phyloP scores from a whole-genome alignment of 2,329 filamentous ascomycete species.

The Byssoonygena ceratinophila region DNA sequence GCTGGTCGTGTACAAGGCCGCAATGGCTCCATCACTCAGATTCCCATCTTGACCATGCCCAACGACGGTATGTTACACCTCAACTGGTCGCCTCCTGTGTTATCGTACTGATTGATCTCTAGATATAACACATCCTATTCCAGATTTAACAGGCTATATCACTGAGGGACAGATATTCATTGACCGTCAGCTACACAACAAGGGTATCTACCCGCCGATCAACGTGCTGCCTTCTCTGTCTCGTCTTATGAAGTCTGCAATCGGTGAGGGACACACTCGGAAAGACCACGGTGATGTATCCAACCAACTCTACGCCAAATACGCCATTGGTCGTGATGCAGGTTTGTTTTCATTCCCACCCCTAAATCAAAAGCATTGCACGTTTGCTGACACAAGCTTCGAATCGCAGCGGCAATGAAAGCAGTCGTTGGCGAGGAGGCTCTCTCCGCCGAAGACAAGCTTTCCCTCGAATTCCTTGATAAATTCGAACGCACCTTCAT shows the following conservation, averaged over 20 bases:
- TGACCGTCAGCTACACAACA: conserved; percentile 87
- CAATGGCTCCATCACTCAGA: conserved; percentile 97
- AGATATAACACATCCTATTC: conserved; percentile 97
- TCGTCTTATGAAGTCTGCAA: conserved; percentile 99
- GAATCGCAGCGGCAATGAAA: conserved; percentile 72
- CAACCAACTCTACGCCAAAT: conserved; percentile 99
- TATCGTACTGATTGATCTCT: not conserved
- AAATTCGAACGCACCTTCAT: conserved; percentile 98
- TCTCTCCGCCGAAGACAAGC: conserved; percentile 87
- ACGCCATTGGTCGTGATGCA: conserved; percentile 95
- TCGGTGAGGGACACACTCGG: conserved; percentile 91
- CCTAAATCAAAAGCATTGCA: not conserved
- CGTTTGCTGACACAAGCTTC: not conserved
- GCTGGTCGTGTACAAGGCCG: conserved; percentile 93
- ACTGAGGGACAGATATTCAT: conserved; percentile 98
- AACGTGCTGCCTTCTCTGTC: conserved; percentile 96
- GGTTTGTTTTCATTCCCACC: conserved; percentile 26
- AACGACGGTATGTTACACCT: conserved; percentile 60
- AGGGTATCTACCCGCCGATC: conserved; percentile 96
- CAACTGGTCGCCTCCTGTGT: not conserved
- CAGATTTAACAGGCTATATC: conserved; percentile 97
- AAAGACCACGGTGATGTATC: conserved; percentile 97
- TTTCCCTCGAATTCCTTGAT: conserved; percentile 93
- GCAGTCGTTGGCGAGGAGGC: conserved; percentile 98
- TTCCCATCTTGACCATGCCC: conserved; percentile 97